These are phyloP conservation scores for Eragrostis nindensis DNA, from an alignment of 176 grass and related monocot species.

Conservation along the genomic window DNA sequence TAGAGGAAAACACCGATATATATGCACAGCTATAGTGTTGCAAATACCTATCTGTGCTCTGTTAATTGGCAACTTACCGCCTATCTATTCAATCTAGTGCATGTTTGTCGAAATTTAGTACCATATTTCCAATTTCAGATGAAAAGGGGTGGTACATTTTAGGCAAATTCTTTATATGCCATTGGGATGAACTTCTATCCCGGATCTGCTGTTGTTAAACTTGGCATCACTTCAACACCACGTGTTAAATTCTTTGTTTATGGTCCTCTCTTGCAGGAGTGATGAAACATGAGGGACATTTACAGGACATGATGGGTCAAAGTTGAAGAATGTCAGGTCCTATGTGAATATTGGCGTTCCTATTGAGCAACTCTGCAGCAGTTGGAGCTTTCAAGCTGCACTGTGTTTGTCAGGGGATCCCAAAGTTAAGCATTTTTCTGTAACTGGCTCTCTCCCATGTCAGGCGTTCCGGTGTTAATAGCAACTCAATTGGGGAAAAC, in stretches of 20 bases:
- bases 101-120: neutral
- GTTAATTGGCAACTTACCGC: neutral
- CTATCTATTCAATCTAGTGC: neutral
- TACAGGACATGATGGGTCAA: neutral
- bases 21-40: neutral
- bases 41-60: neutral
- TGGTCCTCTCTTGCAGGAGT: neutral
- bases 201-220: no score
- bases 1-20: neutral
- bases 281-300: neutral
- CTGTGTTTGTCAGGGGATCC: neutral
- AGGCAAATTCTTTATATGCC: no score
- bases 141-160: neutral
- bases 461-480: neutral
- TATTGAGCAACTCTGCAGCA: neutral
- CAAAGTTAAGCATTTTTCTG: neutral
- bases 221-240: no score
- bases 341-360: neutral
- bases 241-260: neutral
- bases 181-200: no score
- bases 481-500: neutral
- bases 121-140: neutral
- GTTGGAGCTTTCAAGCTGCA: neutral
- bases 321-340: constrained; percentile 6
- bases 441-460: neutral